Conservation (phyloP, 768 basidiomycete species). For the Lactifluus hygrophoroides region DNA sequence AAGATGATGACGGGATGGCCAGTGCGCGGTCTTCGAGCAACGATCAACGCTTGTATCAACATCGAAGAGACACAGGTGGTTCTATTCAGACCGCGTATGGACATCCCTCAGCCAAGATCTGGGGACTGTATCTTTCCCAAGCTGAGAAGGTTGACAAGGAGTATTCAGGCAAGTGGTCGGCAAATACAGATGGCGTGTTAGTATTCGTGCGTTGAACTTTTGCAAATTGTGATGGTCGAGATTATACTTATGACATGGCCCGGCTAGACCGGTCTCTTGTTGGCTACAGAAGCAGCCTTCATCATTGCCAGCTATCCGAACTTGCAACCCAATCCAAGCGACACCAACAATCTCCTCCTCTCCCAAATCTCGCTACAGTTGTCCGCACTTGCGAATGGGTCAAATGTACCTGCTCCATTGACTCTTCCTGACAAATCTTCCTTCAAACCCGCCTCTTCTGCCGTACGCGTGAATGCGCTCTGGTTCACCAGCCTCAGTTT, state of each 20-base stretch:
- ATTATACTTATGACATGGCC: neutral
- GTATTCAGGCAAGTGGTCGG: neutral
- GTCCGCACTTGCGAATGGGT: neutral
- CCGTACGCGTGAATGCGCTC: neutral
- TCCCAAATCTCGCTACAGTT: neutral
- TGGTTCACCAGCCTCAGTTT: slow-evolving; percentile 1
- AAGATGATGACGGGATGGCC: no score
- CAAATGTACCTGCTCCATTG: neutral
- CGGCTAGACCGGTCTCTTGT: neutral
- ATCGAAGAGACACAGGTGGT: neutral
- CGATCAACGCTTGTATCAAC: no score
- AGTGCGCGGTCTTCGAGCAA: no score
- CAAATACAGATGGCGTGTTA: neutral
- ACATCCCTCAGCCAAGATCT: neutral
- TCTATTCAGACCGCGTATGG: neutral
- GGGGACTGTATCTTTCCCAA: neutral
- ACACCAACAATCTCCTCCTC: neutral
- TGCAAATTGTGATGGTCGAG: neutral
- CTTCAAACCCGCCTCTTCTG: neutral
- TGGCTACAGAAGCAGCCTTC: neutral
- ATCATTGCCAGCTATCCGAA: neutral
- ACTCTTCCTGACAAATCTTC: neutral
- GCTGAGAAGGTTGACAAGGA: neutral
- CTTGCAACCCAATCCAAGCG: neutral
- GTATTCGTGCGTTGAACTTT: neutral